Evolutionary conservation across 257 asterid species (phyloP).

Genomic region (Vinca minor): DNA sequence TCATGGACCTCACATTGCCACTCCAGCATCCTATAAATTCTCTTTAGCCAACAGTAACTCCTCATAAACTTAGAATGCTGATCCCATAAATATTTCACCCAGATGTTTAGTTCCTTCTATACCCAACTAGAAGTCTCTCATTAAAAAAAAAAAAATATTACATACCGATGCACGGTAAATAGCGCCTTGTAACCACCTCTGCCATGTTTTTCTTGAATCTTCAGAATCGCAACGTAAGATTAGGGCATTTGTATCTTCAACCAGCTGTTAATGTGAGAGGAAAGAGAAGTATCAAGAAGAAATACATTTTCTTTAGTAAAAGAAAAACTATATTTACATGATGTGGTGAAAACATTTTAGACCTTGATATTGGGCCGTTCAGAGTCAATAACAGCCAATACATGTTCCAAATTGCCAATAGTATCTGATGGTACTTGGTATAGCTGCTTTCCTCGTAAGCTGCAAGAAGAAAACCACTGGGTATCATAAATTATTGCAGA

Average conservation of each 20-base stretch:
- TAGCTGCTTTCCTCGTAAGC: conserved; percentile 83
- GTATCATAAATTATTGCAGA: neutral
- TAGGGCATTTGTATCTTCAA: conserved; percentile 74
- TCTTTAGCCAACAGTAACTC: neutral
- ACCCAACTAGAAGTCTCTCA: neutral
- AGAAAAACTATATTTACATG: neutral
- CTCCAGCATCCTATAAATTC: neutral
- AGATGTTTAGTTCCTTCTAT: neutral
- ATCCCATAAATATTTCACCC: neutral
- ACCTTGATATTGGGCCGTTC: conserved; percentile 56
- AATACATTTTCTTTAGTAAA: neutral
- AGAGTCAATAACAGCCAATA: conserved; percentile 67
- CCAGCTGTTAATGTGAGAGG: conserved; percentile 34
- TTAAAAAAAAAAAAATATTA: neutral
- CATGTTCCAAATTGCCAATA: conserved; percentile 56
- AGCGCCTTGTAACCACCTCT: conserved; percentile 73
- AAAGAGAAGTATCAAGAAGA: conserved; percentile 1
- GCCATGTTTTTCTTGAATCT: conserved; percentile 66
- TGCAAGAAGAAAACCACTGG: conserved; percentile 24
- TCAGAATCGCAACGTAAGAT: conserved; percentile 75
- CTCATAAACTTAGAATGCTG: neutral
- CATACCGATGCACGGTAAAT: conserved; percentile 89
- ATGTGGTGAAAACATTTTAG: neutral
- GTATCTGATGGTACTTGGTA: conserved; percentile 69
- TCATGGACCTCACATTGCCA: no score